Conservation (phyloP, 2,329 filamentous ascomycete genomes). For the Fusarium tanahbumbuense region DNA sequence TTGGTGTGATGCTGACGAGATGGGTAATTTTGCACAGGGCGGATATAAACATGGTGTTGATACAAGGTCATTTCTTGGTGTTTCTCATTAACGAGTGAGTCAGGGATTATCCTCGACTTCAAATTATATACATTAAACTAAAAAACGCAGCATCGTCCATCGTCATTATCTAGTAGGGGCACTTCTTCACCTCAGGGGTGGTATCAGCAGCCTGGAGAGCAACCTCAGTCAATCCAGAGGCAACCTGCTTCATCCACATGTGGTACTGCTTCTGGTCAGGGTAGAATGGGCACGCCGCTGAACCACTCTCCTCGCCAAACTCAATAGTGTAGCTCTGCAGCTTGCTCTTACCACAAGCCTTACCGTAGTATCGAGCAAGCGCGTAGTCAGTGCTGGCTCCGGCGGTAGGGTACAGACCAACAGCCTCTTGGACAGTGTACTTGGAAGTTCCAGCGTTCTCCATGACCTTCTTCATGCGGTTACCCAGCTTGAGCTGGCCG, state of each 20-base stretch:
- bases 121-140: slow-evolving; percentile 17
- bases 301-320: slow-evolving; percentile 54
- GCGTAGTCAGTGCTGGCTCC: slow-evolving; percentile 62
- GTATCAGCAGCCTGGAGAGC: slow-evolving; percentile 48
- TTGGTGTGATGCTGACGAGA: slow-evolving; percentile 1
- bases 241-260: slow-evolving; percentile 58
- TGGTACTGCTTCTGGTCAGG: slow-evolving; percentile 57
- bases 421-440: slow-evolving; percentile 55
- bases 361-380: slow-evolving; percentile 56
- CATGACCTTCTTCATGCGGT: slow-evolving; percentile 55
- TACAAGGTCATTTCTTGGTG: neutral
- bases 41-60: neutral
- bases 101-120: neutral
- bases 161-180: slow-evolving; percentile 23
- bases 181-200: slow-evolving; percentile 31
- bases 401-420: slow-evolving; percentile 59
- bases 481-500: slow-evolving; percentile 49
- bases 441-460: slow-evolving; percentile 51
- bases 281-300: slow-evolving; percentile 57
- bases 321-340: slow-evolving; percentile 60
- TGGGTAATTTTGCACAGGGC: too few relatives aligned
- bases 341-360: slow-evolving; percentile 50
- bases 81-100: neutral
- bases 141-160: neutral
- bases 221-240: slow-evolving; percentile 62